Evolutionary conservation across 352 stramenopile genomes (phyloP).

Genomic region (Hyaloperonospora brassicae): DNA sequence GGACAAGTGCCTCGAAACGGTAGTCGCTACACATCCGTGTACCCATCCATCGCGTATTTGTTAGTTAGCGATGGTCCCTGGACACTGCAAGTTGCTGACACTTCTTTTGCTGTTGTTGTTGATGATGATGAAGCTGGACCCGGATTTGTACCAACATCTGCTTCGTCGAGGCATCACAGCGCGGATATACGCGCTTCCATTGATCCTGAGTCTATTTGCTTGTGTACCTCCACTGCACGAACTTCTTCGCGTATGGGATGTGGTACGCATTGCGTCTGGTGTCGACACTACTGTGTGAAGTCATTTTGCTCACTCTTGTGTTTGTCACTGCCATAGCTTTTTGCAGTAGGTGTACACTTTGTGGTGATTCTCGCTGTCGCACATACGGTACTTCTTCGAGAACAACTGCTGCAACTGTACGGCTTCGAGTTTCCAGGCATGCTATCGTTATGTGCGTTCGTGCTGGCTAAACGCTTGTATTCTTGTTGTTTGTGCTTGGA

Average conservation of each 20-base stretch:
- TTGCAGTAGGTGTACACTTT: slow-evolving; percentile 88
- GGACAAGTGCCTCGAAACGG: slow-evolving; percentile 71
- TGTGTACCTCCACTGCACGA: slow-evolving; percentile 85
- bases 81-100: neutral
- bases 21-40: slow-evolving; percentile 6
- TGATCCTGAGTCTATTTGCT: slow-evolving; percentile 86
- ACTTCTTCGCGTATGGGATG: slow-evolving; percentile 86
- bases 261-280: slow-evolving; percentile 32
- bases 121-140: slow-evolving; percentile 44
- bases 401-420: slow-evolving; percentile 72
- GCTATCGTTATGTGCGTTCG: too few species aligned
- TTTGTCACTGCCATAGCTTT: slow-evolving; percentile 40
- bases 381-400: slow-evolving; percentile 82
- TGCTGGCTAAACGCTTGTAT: neutral
- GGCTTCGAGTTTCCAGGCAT: slow-evolving; percentile 2
- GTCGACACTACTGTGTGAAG: neutral
- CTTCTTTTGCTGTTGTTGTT: neutral
- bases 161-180: slow-evolving; percentile 64
- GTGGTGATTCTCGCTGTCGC: slow-evolving; percentile 85
- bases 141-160: slow-evolving; percentile 77
- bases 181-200: slow-evolving; percentile 80
- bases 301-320: neutral
- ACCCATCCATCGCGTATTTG: too few species aligned
- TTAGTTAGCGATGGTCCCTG: too few species aligned
- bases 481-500: neutral